Evolutionary conservation across 139 green algal genomes (phyloP), one percentile per base, ranked within the genome.

Genomic region (Chlorella sp.): DNA sequence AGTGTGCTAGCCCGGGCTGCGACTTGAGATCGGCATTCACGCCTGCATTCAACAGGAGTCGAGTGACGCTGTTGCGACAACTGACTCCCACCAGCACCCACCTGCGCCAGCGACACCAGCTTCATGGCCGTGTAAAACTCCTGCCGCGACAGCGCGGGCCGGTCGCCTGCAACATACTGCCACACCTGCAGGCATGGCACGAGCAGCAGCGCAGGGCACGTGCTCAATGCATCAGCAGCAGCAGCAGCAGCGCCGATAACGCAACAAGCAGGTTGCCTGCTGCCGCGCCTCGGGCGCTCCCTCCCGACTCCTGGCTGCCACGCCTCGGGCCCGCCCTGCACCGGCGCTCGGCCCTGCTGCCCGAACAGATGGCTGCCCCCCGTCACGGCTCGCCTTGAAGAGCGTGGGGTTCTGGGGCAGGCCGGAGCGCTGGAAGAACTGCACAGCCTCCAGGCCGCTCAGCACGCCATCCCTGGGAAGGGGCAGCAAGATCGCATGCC

Each of bases 111-210:
- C 0, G 94, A 90, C 1, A 98, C 92, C 67, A 98, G 87, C n/a
- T 94, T 90, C 85, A 98, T 89, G 2, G 95, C 89, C 20, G 89
- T 90, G 41, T 89, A 93, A 79, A 98, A 98, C 79, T 98, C 94
- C 36, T 89, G 87, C 68, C 93, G 91, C 43, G 89, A 96, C 34
- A 98, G 90, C 44, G 88, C 84, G 2, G 93, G 30, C 0, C 46
- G 88, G 24, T 95, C 92, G n/a, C 92, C 92, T 0, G 93, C 94
- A 7, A 96, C 92, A 48, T 93, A 81, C 44, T 97, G 93, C 95
- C 95, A 98, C 34, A 98, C 91, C 94, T 97, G 89, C 65, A 70
- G n/a, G 65, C 28, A 67, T 67, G 22, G 5, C n/a, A 40, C 1
- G 5, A 43, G 8, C 6, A 72, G n/a, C 3, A 28, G n/a, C 43